Base-by-base conservation (phyloP, 2,329 filamentous ascomycete genomes). In the Colletotrichum paranaense region DNA sequence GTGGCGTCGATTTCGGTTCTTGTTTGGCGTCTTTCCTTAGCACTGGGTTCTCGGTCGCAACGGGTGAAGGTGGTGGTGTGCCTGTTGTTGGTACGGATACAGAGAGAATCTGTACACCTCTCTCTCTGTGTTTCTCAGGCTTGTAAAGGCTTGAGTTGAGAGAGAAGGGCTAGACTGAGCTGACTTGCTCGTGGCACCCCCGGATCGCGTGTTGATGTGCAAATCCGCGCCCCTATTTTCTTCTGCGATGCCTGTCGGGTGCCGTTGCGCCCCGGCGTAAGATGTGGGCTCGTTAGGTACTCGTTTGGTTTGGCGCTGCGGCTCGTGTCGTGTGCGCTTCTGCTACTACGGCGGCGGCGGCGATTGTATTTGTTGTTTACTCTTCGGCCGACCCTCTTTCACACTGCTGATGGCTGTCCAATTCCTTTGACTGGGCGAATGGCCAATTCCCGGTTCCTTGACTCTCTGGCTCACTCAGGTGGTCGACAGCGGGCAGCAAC, bases 1-100 rank as follows among this genome's bases (percentile, higher is more conserved):
- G 67, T 71, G 71, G 71, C 71, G 71, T 73, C 67, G 67, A 60
- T 65, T 70, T n/a, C n/a, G 57, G 53, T 28, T 24, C 52, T 55
- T 49, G 19, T 49, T 49, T 62, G 60, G 66, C 60, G 59, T 56
- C 53, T 52, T 63, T 55, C 55, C 28, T 24, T 67, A 59, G 67
- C 62, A 52, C n/a, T 28, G 12, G 16, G 22, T 42, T 64, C 16
- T 22, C 14, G 32, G 28, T 35, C 49, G 30, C 32, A 55, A 38
- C 26, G 46, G 49, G 49, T 16, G 46, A 55, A 55, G 46, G n/a
- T 55, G 24, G 46, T 63, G 30, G 46, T 30, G 42, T 49, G 42
- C 42, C 42, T 49, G 42, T n/a, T 49, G 42, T 49, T 49, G 42
- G 8, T 22, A 49, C 42, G 42, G 42, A 49, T 49, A 49, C 42